phyloP scores from a whole-genome alignment of 2,329 filamentous ascomycete genomes.

The Nothophaeocryptopus gaeumannii region DNA sequence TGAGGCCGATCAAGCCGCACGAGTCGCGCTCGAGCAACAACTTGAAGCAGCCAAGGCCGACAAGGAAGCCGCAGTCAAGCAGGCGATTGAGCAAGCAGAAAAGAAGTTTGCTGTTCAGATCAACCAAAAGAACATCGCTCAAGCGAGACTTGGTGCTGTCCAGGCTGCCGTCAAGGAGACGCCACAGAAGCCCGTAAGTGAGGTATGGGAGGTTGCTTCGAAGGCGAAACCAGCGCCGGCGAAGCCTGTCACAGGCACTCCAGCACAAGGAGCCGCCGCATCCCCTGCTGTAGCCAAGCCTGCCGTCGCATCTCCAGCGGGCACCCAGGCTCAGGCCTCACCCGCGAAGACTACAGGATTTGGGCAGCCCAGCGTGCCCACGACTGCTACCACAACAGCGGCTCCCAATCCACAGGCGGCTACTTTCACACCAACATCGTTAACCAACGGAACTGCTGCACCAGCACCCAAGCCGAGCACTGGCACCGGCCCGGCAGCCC shows the following conservation, averaged over 20 bases:
- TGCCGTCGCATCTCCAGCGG: constrained; percentile 13
- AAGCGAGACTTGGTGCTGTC: constrained; percentile 74
- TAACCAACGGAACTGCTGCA: not conserved
- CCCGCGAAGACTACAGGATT: constrained; percentile 15
- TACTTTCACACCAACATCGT: constrained; percentile 12
- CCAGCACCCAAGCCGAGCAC: constrained; percentile 12
- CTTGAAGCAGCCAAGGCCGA: constrained; percentile 29
- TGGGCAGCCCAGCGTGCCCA: constrained; percentile 23
- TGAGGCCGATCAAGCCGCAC: constrained; percentile 18
- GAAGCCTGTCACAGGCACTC: constrained; percentile 18
- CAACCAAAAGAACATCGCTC: constrained; percentile 61
- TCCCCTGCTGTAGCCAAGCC: constrained; percentile 16
- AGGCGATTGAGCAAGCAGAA: constrained; percentile 29
- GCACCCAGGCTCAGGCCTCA: constrained; percentile 10
- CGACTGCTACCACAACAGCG: constrained; percentile 4
- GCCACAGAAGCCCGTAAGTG: constrained; percentile 74
- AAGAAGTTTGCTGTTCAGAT: constrained; percentile 72
- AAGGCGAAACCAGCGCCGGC: constrained; percentile 42
- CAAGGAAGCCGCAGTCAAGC: constrained; percentile 39
- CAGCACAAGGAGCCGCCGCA: constrained; percentile 9
- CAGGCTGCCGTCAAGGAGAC: constrained; percentile 81
- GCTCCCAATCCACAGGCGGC: constrained; percentile 22
- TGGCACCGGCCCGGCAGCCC: constrained; percentile 9
- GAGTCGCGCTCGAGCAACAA: constrained; percentile 26
- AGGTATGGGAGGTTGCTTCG: constrained; percentile 84